Percentiles rank a stretch among this genome's conserved stretches.
These are phyloP conservation scores for Kodamaea sagamina DNA, from an alignment of 805 yeast species.

Conservation along the genomic window DNA sequence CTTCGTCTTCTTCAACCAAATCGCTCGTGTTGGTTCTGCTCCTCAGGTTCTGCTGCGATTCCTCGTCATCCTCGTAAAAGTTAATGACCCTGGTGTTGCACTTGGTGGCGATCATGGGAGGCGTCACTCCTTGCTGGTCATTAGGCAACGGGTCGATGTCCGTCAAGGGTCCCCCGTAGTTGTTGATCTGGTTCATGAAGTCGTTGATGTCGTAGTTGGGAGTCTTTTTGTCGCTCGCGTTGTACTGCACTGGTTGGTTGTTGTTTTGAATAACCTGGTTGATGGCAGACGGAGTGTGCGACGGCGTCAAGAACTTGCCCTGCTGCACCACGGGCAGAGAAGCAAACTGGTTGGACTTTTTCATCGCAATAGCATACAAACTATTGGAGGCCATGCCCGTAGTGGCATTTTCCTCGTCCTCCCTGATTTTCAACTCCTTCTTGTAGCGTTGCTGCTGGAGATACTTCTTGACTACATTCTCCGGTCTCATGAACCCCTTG, in stretches of 20 bases:
- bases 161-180: conserved; percentile 47
- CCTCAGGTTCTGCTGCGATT: background rate
- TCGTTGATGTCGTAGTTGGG: conserved; percentile 41
- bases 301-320: conserved; percentile 40
- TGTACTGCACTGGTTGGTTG: conserved; percentile 6
- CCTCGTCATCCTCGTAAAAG: conserved; percentile 34
- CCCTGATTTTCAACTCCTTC: conserved; percentile 35
- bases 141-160: conserved; percentile 45
- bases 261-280: conserved; percentile 38
- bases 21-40: conserved; percentile 4
- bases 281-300: conserved; percentile 41
- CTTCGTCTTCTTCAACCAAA: conserved; percentile 25
- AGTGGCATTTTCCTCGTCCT: conserved; percentile 19
- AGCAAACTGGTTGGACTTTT: conserved; percentile 21
- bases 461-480: conserved; percentile 46
- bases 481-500: conserved; percentile 74
- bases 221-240: conserved; percentile 6
- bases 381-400: conserved; percentile 12
- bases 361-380: conserved; percentile 20
- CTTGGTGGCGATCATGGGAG: conserved; percentile 56
- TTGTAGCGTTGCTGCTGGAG: conserved; percentile 47
- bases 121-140: conserved; percentile 38
- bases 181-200: conserved; percentile 41
- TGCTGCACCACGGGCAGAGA: conserved; percentile 30
- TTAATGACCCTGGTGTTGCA: conserved; percentile 55